These are phyloP conservation scores for Babesia sp. DNA, from an alignment of 169 alveolate genomes.

Conservation along the genomic window DNA sequence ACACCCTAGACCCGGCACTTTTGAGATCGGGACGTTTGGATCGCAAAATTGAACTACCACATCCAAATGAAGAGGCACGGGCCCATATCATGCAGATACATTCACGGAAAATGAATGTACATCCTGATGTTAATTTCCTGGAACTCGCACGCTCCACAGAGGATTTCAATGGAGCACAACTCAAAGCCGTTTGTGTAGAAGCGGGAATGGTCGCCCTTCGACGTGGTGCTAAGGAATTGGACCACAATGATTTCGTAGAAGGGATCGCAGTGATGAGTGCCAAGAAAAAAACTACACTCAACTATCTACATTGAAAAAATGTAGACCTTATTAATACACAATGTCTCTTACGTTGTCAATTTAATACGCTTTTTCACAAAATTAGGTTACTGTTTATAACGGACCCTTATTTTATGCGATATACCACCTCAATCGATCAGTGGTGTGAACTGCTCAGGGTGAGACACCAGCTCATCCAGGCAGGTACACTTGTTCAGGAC, in stretches of 20 bases:
- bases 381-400: too few species aligned
- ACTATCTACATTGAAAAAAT: slow-evolving; percentile 94
- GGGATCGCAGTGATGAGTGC: slow-evolving; percentile 96
- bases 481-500: slow-evolving; percentile 65
- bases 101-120: slow-evolving; percentile 97
- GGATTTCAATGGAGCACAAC: slow-evolving; percentile 97
- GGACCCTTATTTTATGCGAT: background rate
- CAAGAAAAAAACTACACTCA: slow-evolving; percentile 95
- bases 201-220: slow-evolving; percentile 99
- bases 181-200: slow-evolving; percentile 97
- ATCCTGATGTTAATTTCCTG: slow-evolving; percentile 93
- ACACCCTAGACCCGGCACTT: slow-evolving; percentile 97
- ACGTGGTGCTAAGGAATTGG: slow-evolving; percentile 94
- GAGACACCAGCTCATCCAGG: slow-evolving; percentile 57
- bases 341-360: background rate
- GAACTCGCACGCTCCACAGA: slow-evolving; percentile 97
- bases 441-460: slow-evolving; percentile 69
- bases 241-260: slow-evolving; percentile 98
- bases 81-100: slow-evolving; percentile 97
- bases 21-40: slow-evolving; percentile 99
- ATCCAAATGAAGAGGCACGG: slow-evolving; percentile 97
- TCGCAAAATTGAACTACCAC: slow-evolving; percentile 98
- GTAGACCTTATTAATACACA: too few species aligned
- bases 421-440: slow-evolving; percentile 41
- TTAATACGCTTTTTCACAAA: too few species aligned